Evolutionary conservation across 495 filamentous ascomycete species (phyloP).

Genomic region (Penicillium mononematosum): DNA sequence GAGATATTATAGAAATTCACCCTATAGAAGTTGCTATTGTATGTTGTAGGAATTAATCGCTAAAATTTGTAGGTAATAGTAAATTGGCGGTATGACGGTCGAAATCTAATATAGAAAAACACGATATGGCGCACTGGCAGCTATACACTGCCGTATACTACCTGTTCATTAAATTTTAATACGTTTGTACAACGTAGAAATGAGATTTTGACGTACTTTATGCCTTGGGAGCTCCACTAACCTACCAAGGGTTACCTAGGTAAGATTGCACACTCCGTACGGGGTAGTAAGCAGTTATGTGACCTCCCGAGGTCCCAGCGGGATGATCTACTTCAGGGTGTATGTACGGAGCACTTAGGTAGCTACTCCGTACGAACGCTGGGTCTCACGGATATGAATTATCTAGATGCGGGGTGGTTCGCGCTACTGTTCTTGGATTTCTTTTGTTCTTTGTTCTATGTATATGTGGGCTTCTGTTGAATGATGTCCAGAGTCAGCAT

Average conservation of each 20-base stretch:
- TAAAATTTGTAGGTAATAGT: too few relatives aligned
- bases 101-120: too few relatives aligned
- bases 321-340: not conserved
- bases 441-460: not conserved
- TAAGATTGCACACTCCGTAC: not conserved
- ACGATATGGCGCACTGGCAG: too few relatives aligned
- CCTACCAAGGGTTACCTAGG: not conserved
- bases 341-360: not conserved
- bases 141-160: too few relatives aligned
- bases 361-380: not conserved
- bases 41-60: too few relatives aligned
- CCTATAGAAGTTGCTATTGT: too few relatives aligned
- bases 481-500: not conserved
- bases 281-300: not conserved
- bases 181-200: too few relatives aligned
- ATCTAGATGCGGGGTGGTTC: slow-evolving; percentile 3
- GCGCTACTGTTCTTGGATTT: not conserved
- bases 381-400: not conserved
- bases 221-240: not conserved
- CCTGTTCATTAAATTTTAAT: too few relatives aligned
- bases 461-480: not conserved
- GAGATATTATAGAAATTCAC: too few relatives aligned
- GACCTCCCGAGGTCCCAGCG: not conserved
- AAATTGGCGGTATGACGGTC: too few relatives aligned
- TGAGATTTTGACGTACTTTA: not conserved